Evolutionary conservation across 2,329 filamentous ascomycete species (phyloP).

Genomic region (Trichoderma endophyticum): DNA sequence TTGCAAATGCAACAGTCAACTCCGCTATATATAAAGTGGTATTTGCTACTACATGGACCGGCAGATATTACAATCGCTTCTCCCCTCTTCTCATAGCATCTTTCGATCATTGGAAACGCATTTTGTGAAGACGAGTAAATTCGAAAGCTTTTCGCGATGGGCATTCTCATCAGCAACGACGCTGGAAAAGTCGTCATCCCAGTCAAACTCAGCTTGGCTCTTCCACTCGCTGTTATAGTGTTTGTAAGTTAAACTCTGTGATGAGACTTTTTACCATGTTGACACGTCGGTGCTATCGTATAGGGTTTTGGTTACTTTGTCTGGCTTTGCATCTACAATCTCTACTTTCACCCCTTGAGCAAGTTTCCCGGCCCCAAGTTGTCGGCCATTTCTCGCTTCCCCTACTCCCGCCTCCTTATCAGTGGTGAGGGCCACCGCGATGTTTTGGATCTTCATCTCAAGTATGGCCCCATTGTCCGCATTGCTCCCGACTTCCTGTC

Average conservation of each 20-base stretch:
- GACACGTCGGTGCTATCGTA: background rate
- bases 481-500: conserved; percentile 8
- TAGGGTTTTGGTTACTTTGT: conserved; percentile 16
- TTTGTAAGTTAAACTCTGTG: background rate
- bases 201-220: background rate
- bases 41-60: background rate
- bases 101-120: background rate
- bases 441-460: background rate
- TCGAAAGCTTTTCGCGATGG: background rate
- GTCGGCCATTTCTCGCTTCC: background rate
- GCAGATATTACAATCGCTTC: background rate
- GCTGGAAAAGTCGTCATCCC: background rate
- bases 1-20: background rate
- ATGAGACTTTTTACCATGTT: no score
- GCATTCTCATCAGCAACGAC: background rate
- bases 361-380: conserved; percentile 14
- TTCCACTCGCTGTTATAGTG: background rate
- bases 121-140: background rate
- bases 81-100: background rate
- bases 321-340: conserved; percentile 7
- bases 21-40: background rate
- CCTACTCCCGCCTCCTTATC: background rate
- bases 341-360: conserved; percentile 16
- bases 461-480: conserved; percentile 13
- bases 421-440: background rate